Conservation (phyloP, 1,139 yeast species). For the Kluyveromyces sp. region DNA sequence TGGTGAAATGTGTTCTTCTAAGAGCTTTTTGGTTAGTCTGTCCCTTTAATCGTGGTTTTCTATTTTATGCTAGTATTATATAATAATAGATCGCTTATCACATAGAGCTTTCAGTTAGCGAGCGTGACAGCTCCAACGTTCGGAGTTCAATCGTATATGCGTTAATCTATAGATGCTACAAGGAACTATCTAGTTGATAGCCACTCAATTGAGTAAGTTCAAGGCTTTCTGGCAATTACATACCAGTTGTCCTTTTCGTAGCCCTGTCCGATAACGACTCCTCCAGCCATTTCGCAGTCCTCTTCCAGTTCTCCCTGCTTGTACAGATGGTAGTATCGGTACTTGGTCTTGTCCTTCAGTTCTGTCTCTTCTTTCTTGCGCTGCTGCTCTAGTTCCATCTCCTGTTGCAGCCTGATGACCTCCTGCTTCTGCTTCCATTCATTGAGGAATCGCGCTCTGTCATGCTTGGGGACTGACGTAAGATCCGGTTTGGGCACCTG, state of each 20-base stretch:
- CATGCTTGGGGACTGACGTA: constrained; percentile 22
- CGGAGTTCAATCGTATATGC: too few relatives aligned
- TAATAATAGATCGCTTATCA: too few relatives aligned
- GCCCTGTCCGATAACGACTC: constrained; percentile 58
- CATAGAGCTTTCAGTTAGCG: too few relatives aligned
- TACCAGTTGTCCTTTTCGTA: constrained; percentile 97
- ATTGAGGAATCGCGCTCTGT: constrained; percentile 24
- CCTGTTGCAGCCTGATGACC: constrained; percentile 15
- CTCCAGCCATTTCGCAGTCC: constrained; percentile 66
- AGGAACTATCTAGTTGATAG: too few relatives aligned
- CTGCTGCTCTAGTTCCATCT: constrained; percentile 17
- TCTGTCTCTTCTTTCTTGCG: constrained; percentile 19
- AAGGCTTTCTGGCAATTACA: constrained; percentile 42
- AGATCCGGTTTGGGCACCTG: constrained; percentile 24
- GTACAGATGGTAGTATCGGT: constrained; percentile 84
- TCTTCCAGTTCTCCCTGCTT: constrained; percentile 71
- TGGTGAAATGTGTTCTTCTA: too few relatives aligned
- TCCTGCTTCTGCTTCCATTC: constrained; percentile 29
- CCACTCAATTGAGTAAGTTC: too few relatives aligned
- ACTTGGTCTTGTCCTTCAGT: constrained; percentile 44
- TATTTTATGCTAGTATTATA: too few relatives aligned
- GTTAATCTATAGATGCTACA: too few relatives aligned
- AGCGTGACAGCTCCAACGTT: too few relatives aligned
- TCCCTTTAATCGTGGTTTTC: too few relatives aligned
- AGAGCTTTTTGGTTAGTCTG: too few relatives aligned